Conservation (phyloP, 352 stramenopile genomes). For the Elongisporangium anandrum region DNA sequence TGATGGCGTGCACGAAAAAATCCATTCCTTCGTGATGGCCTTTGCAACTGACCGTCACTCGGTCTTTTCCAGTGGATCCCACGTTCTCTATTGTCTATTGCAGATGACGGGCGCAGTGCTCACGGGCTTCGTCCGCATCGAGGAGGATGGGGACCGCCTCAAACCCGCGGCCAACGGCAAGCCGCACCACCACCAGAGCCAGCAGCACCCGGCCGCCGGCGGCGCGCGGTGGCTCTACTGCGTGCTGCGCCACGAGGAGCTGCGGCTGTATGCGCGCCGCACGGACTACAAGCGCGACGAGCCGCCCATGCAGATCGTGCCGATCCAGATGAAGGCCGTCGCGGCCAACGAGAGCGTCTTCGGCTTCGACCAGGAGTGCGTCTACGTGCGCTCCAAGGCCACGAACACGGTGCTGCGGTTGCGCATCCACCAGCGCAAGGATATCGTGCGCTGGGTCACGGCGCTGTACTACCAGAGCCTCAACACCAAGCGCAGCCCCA, state of each 20-base stretch:
- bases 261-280: slow-evolving; percentile 50
- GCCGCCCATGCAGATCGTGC: slow-evolving; percentile 33
- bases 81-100: background rate
- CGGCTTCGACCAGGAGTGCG: slow-evolving; percentile 53
- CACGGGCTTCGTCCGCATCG: slow-evolving; percentile 49
- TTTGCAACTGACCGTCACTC: background rate
- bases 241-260: slow-evolving; percentile 32
- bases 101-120: slow-evolving; percentile 10
- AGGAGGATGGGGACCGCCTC: slow-evolving; percentile 36
- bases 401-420: slow-evolving; percentile 34
- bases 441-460: slow-evolving; percentile 59
- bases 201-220: slow-evolving; percentile 24
- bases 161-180: slow-evolving; percentile 16
- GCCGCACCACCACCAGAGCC: slow-evolving; percentile 17
- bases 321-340: slow-evolving; percentile 31
- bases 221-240: slow-evolving; percentile 58
- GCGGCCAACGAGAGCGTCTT: slow-evolving; percentile 49
- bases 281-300: slow-evolving; percentile 54
- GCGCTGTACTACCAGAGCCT: slow-evolving; percentile 62
- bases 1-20: background rate
- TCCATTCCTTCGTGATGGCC: background rate
- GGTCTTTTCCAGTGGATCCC: background rate
- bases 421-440: slow-evolving; percentile 56
- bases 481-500: slow-evolving; percentile 5
- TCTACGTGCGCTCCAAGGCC: slow-evolving; percentile 46